phyloP scores from a whole-genome alignment of 352 stramenopile species.

The Elongisporangium anandrum region DNA sequence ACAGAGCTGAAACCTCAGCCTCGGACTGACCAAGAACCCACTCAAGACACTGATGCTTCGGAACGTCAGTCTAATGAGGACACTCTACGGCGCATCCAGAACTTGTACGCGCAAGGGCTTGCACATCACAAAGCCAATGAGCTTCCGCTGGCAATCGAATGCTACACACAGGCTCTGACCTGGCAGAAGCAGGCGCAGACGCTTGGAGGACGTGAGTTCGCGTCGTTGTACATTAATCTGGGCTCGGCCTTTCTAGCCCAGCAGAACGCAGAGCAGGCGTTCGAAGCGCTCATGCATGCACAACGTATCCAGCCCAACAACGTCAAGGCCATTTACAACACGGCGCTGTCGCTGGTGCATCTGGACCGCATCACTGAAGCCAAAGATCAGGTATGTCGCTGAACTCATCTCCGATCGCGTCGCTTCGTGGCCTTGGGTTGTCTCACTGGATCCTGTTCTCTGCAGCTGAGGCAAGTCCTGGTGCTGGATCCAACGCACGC shows the following conservation, averaged over 20 bases:
- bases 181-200: slow-evolving; percentile 12
- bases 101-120: slow-evolving; percentile 58
- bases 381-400: slow-evolving; percentile 19
- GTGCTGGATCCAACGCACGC: slow-evolving; percentile 28
- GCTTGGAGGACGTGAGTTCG: slow-evolving; percentile 29
- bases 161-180: slow-evolving; percentile 46
- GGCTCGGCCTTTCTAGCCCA: slow-evolving; percentile 47
- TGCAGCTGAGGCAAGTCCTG: slow-evolving; percentile 28
- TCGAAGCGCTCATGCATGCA: slow-evolving; percentile 32
- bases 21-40: not conserved
- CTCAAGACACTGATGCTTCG: not conserved
- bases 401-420: slow-evolving; percentile 5
- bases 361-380: slow-evolving; percentile 22
- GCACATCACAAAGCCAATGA: slow-evolving; percentile 48
- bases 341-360: slow-evolving; percentile 41
- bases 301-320: slow-evolving; percentile 48
- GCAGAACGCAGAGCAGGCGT: slow-evolving; percentile 26
- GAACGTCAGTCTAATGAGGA: slow-evolving; percentile 8
- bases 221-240: slow-evolving; percentile 68
- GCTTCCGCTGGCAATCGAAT: slow-evolving; percentile 34
- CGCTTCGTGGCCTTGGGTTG: not conserved
- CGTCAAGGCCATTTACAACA: slow-evolving; percentile 58
- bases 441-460: not conserved
- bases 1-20: not conserved
- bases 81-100: slow-evolving; percentile 31